phyloP scores from a whole-genome alignment of 371 early-diverging fungal species.

The Syncephalastrum racemosum region DNA sequence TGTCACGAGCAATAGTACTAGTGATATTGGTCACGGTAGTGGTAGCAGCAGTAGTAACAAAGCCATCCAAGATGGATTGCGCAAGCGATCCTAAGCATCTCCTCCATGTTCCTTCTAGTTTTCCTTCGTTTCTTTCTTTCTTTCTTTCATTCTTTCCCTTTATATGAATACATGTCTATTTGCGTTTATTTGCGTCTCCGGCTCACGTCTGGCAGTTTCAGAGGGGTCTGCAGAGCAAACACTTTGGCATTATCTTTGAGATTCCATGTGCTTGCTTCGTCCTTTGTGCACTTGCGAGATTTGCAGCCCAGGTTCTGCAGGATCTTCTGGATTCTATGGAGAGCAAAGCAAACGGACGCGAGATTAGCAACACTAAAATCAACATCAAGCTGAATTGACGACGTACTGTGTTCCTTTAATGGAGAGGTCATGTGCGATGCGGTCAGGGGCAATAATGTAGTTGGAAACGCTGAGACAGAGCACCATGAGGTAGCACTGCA shows the following conservation, averaged over 20 bases:
- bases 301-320: slow-evolving; percentile 60
- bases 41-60: no score
- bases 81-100: neutral
- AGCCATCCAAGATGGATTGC: no score
- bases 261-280: slow-evolving; percentile 23
- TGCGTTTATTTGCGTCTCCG: slow-evolving; percentile 15
- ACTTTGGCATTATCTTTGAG: slow-evolving; percentile 23
- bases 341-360: neutral
- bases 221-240: slow-evolving; percentile 37
- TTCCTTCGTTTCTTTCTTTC: neutral
- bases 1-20: no score
- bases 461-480: slow-evolving; percentile 71
- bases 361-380: neutral
- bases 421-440: slow-evolving; percentile 67
- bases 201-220: slow-evolving; percentile 42
- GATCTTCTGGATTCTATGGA: slow-evolving; percentile 15
- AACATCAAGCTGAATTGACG: neutral
- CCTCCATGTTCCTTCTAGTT: neutral
- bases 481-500: slow-evolving; percentile 75
- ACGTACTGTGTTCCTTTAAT: slow-evolving; percentile 48
- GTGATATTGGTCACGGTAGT: no score
- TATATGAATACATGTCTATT: slow-evolving; percentile 7
- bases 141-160: neutral
- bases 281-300: slow-evolving; percentile 34
- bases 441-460: slow-evolving; percentile 61